These are phyloP conservation scores for Circinella umbellata DNA, from an alignment of 371 early-diverging fungal genomes.

Conservation along the genomic window DNA sequence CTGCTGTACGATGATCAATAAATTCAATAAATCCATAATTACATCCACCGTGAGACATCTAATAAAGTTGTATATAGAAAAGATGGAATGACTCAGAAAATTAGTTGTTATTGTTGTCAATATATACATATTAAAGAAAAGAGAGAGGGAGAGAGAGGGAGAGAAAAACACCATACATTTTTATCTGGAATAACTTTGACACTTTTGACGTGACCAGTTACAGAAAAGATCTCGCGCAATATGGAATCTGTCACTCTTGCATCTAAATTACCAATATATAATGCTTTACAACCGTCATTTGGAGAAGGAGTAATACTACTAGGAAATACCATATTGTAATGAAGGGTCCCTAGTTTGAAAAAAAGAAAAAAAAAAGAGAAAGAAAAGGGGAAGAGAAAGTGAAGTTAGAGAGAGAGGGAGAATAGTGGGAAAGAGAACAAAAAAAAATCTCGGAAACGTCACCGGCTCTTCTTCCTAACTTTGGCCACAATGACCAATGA, in stretches of 20 bases:
- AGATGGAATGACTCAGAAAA: background rate
- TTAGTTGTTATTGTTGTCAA: background rate
- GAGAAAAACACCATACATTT: slow-evolving; percentile 25
- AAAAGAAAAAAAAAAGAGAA: background rate
- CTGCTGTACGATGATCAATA: slow-evolving; percentile 72
- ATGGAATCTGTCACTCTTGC: slow-evolving; percentile 70
- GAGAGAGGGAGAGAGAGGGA: too few relatives aligned
- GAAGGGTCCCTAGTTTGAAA: background rate
- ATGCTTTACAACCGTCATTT: slow-evolving; percentile 18
- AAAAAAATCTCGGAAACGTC: background rate
- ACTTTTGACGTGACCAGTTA: slow-evolving; percentile 66
- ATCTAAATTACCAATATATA: slow-evolving; percentile 78
- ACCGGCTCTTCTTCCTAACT: background rate
- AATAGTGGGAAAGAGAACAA: background rate
- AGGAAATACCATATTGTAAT: slow-evolving; percentile 1
- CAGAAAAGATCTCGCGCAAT: slow-evolving; percentile 77
- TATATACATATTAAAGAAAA: background rate
- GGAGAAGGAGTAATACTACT: slow-evolving; percentile 5
- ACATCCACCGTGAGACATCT: slow-evolving; percentile 34
- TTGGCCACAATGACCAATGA: too few relatives aligned
- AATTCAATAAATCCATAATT: slow-evolving; percentile 93
- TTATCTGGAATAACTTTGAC: slow-evolving; percentile 84
- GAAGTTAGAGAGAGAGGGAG: too few relatives aligned
- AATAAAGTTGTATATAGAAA: background rate
- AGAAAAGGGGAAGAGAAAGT: background rate